A percentile compares a stretch with the other conserved stretches of the same genome.
Evolutionary conservation across 208 protist species (phyloP).

Genomic region (Leishmania gerbilli): DNA sequence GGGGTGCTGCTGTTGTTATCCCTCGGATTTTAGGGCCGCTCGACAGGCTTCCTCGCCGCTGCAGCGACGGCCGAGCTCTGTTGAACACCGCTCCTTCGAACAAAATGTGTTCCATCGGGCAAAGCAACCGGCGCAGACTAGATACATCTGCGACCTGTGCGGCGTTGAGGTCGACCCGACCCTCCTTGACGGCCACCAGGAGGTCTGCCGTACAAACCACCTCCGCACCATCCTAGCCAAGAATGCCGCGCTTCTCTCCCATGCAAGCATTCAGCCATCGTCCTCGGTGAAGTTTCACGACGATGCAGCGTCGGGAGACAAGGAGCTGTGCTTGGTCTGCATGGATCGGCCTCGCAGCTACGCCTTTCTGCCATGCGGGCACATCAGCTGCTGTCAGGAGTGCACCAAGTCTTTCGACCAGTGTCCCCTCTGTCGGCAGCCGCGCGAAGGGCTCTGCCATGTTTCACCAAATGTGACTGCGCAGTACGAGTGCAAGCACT

Average conservation of each 20-base stretch:
- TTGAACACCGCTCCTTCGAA: slow-evolving; percentile 11
- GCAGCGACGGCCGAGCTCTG: slow-evolving; percentile 2
- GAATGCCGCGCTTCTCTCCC: slow-evolving; percentile 24
- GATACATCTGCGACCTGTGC: slow-evolving; percentile 47
- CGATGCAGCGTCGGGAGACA: slow-evolving; percentile 27
- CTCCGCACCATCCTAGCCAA: slow-evolving; percentile 23
- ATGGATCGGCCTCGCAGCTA: slow-evolving; percentile 49
- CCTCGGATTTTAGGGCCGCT: not conserved
- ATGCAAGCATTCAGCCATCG: slow-evolving; percentile 16
- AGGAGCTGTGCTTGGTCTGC: slow-evolving; percentile 83
- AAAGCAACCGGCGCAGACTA: not conserved
- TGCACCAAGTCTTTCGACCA: slow-evolving; percentile 58
- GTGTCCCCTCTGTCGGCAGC: slow-evolving; percentile 81
- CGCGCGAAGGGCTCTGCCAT: slow-evolving; percentile 54
- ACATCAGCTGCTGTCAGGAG: slow-evolving; percentile 68
- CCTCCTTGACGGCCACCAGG: slow-evolving; percentile 63
- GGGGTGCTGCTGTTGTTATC: slow-evolving; percentile 26
- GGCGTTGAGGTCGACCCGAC: slow-evolving; percentile 42
- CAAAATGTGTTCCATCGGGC: not conserved
- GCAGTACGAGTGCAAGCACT: slow-evolving; percentile 80
- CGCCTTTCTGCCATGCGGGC: slow-evolving; percentile 90
- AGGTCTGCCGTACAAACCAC: slow-evolving; percentile 52
- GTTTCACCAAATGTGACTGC: slow-evolving; percentile 45
- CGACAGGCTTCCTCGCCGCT: slow-evolving; percentile 4
- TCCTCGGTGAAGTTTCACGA: slow-evolving; percentile 21